These are phyloP conservation scores for Pterothamnion heteromorphum DNA, from an alignment of 31 red algal species.

Conservation along the genomic window DNA sequence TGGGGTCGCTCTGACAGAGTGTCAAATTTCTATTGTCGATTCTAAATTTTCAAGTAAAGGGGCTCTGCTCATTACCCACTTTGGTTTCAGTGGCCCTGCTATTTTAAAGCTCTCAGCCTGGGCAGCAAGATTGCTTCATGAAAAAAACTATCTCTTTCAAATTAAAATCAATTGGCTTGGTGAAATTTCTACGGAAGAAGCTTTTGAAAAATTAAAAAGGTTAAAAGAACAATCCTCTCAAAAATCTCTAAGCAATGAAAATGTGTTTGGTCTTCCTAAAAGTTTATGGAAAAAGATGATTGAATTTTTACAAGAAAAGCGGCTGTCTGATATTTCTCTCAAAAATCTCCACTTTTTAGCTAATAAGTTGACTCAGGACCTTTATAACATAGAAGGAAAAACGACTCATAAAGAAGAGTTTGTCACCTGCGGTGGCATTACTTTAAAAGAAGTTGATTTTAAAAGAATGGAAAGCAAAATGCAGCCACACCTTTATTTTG, in stretches of 20 bases:
- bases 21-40: too few relatives aligned
- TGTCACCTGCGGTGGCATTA: constrained; percentile 91
- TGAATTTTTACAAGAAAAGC: neutral
- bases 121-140: constrained; percentile 69
- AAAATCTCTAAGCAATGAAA: constrained; percentile 41
- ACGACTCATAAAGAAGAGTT: constrained; percentile 96
- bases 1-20: constrained; percentile 51
- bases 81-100: constrained; percentile 85
- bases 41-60: too few relatives aligned
- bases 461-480: constrained; percentile 66
- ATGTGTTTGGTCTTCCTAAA: constrained; percentile 55
- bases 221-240: neutral
- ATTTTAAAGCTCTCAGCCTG: constrained; percentile 74
- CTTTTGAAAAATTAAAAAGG: constrained; percentile 19
- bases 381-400: constrained; percentile 49
- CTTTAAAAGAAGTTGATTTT: constrained; percentile 58
- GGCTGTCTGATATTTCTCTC: constrained; percentile 59
- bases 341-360: constrained; percentile 43
- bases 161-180: constrained; percentile 69
- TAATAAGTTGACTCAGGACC: constrained; percentile 19
- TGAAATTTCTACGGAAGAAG: neutral
- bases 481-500: constrained; percentile 71
- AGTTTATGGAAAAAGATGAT: constrained; percentile 55
- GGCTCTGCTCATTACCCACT: constrained; percentile 92
- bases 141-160: constrained; percentile 42